Conservation (phyloP, 2,329 filamentous ascomycete species). For the Aspergillus luchuensis region DNA sequence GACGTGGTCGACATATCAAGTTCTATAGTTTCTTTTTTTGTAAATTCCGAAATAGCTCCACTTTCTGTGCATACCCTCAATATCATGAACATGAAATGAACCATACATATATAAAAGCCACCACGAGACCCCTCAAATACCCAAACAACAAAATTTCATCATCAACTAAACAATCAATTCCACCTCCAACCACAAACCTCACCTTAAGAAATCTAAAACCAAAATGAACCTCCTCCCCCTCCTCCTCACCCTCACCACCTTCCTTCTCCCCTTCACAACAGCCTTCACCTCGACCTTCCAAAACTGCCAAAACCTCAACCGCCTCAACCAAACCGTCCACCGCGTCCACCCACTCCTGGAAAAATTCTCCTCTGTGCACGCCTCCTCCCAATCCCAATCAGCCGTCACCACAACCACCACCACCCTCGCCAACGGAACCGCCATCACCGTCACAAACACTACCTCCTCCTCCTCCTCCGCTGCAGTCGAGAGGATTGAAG, state of each 20-base stretch:
- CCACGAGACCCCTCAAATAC: neutral
- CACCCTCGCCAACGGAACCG: neutral
- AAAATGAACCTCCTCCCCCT: neutral
- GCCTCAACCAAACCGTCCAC: conserved; percentile 10
- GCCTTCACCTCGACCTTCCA: neutral
- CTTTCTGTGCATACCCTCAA: neutral
- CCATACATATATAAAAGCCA: neutral
- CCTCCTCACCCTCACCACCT: neutral
- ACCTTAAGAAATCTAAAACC: too few relatives aligned
- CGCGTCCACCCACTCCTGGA: conserved; percentile 12
- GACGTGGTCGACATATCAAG: neutral
- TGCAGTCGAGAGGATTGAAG: neutral
- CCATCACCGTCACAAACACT: neutral
- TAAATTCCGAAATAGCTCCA: neutral
- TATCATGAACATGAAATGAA: neutral
- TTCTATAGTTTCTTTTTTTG: neutral
- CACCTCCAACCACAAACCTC: neutral
- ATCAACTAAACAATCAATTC: neutral
- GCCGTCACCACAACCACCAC: neutral
- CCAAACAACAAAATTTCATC: too few relatives aligned
- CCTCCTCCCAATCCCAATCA: neutral
- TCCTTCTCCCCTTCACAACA: neutral
- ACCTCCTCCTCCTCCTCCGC: neutral
- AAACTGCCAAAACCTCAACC: conserved; percentile 11
- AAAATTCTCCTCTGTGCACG: neutral